These are phyloP conservation scores for Termitomyces sp. DNA, from an alignment of 768 basidiomycete genomes.

Conservation along the genomic window DNA sequence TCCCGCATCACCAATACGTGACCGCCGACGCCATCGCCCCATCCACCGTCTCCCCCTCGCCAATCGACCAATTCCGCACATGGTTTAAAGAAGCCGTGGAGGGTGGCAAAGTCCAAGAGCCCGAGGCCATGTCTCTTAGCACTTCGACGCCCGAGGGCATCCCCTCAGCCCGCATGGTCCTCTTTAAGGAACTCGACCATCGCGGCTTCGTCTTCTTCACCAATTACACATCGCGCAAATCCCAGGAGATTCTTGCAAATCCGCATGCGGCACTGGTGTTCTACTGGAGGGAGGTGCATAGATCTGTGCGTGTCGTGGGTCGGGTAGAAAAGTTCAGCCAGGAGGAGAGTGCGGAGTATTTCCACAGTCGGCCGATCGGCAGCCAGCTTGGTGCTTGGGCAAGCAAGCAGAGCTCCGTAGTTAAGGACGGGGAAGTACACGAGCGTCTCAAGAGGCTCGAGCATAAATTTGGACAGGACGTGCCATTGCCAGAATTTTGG, in stretches of 20 bases:
- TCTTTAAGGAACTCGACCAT: slow-evolving; percentile 85
- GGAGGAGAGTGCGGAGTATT: slow-evolving; percentile 81
- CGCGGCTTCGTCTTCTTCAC: slow-evolving; percentile 96
- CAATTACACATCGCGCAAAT: slow-evolving; percentile 94
- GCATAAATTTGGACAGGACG: slow-evolving; percentile 50
- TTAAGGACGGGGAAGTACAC: slow-evolving; percentile 67
- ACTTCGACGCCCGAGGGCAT: slow-evolving; percentile 67
- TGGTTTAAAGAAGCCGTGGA: slow-evolving; percentile 76
- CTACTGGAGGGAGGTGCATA: slow-evolving; percentile 85
- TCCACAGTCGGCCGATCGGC: slow-evolving; percentile 71
- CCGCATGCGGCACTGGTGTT: slow-evolving; percentile 80
- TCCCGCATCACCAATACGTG: slow-evolving; percentile 72
- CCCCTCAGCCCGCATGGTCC: slow-evolving; percentile 84
- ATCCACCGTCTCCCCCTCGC: slow-evolving; percentile 51
- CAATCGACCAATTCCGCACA: slow-evolving; percentile 76
- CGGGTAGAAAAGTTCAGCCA: slow-evolving; percentile 69
- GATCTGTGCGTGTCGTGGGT: slow-evolving; percentile 81
- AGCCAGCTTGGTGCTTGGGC: slow-evolving; percentile 92
- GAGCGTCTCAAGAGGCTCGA: slow-evolving; percentile 52
- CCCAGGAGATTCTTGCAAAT: slow-evolving; percentile 68
- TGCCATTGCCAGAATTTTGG: slow-evolving; percentile 89
- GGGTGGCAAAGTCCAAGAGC: slow-evolving; percentile 59
- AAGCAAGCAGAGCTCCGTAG: slow-evolving; percentile 78
- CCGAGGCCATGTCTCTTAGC: slow-evolving; percentile 85
- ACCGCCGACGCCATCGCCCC: slow-evolving; percentile 61